A percentile compares a stretch with the other conserved stretches of the same genome.
These are phyloP conservation scores for Collybia nuda DNA, from an alignment of 768 basidiomycete species.

Conservation along the genomic window DNA sequence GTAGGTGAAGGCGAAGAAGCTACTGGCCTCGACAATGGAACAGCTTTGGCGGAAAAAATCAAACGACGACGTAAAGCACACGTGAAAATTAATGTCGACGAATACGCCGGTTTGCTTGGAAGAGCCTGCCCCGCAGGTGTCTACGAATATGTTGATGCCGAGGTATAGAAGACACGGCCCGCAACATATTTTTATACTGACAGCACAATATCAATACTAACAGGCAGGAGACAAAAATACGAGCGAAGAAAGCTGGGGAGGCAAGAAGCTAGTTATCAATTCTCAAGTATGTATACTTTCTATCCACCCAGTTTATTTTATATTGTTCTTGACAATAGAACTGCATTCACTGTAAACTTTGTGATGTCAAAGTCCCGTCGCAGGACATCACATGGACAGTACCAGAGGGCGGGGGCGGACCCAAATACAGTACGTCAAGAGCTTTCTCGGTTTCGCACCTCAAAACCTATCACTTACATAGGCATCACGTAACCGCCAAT, in stretches of 20 bases:
- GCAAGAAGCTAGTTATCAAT: conserved; percentile 93
- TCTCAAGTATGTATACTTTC: conserved; percentile 70
- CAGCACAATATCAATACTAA: neutral
- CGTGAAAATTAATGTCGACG: conserved; percentile 69
- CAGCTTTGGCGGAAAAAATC: conserved; percentile 29
- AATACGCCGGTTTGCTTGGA: conserved; percentile 87
- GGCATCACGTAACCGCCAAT: neutral
- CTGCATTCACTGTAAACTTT: conserved; percentile 93
- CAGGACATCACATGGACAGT: conserved; percentile 98
- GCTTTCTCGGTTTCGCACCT: neutral
- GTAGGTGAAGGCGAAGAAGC: conserved; percentile 15
- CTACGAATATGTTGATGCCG: conserved; percentile 91
- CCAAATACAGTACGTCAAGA: conserved; percentile 81
- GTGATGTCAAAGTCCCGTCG: conserved; percentile 94
- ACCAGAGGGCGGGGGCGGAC: conserved; percentile 95
- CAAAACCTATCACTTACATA: neutral
- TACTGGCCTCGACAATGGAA: conserved; percentile 10
- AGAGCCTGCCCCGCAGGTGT: conserved; percentile 93
- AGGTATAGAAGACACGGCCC: conserved; percentile 24
- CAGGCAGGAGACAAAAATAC: conserved; percentile 21
- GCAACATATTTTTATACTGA: neutral
- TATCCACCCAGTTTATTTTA: neutral
- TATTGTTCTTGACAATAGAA: conserved; percentile 48
- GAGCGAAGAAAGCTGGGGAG: conserved; percentile 60
- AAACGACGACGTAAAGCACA: conserved; percentile 54